These are phyloP conservation scores for Trichosporon sp. DNA, from an alignment of 1,284 basidiomycete species.

Conservation along the genomic window DNA sequence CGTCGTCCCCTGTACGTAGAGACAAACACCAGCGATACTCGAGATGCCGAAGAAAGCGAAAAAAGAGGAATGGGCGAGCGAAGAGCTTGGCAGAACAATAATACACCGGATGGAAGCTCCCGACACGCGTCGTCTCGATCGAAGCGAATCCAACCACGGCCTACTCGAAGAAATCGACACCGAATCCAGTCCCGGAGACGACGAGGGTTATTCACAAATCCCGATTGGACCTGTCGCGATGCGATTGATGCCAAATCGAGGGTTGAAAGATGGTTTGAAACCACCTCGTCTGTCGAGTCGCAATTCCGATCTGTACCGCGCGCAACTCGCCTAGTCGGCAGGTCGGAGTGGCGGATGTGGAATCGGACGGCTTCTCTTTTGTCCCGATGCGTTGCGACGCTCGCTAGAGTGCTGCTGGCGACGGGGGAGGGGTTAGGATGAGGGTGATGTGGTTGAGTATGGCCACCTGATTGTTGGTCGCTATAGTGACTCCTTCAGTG, in stretches of 20 bases:
- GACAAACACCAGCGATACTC: not conserved
- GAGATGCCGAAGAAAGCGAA: not conserved
- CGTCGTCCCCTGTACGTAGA: not conserved
- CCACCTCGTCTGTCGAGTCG: slow-evolving; percentile 6
- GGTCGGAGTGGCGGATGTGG: slow-evolving; percentile 9
- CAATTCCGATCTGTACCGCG: slow-evolving; percentile 6
- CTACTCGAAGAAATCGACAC: slow-evolving; percentile 15
- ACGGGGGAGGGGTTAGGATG: slow-evolving; percentile 14
- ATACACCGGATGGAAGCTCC: slow-evolving; percentile 9
- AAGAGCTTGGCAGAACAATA: slow-evolving; percentile 12
- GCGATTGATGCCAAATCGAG: slow-evolving; percentile 15
- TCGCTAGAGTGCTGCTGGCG: slow-evolving; percentile 18
- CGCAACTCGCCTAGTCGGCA: slow-evolving; percentile 17
- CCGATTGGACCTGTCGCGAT: slow-evolving; percentile 17
- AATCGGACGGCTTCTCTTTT: slow-evolving; percentile 19
- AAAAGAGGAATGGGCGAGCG: slow-evolving; percentile 9
- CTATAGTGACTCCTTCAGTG: slow-evolving; percentile 6
- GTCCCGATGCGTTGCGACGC: slow-evolving; percentile 18
- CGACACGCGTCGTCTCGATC: not conserved
- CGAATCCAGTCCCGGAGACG: slow-evolving; percentile 18
- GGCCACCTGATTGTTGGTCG: slow-evolving; percentile 9
- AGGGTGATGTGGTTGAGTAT: slow-evolving; percentile 13
- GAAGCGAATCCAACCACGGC: not conserved
- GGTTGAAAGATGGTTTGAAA: not conserved
- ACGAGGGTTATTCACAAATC: slow-evolving; percentile 19